Conservation (phyloP, 1,284 basidiomycete species). For the Erythrobasidium hasegawianum region DNA sequence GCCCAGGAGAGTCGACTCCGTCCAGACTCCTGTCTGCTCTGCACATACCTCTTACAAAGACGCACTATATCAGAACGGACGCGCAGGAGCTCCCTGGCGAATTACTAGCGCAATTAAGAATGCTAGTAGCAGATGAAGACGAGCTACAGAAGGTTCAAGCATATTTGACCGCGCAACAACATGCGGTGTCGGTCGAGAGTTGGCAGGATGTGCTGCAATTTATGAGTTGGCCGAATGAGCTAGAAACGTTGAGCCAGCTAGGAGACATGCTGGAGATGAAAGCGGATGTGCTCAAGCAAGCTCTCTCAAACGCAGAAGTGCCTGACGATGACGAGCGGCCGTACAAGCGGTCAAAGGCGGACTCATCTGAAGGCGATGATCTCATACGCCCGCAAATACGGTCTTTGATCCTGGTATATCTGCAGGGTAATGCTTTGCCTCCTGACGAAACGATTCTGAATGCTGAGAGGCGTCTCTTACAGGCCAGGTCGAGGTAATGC, state of each 20-base stretch:
- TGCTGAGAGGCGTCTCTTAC: no score
- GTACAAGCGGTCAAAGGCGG: slow-evolving; percentile 7
- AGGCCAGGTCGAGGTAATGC: slow-evolving; percentile 40
- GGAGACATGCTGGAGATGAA: slow-evolving; percentile 46
- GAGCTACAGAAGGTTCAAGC: slow-evolving; percentile 63
- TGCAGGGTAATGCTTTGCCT: slow-evolving; percentile 31
- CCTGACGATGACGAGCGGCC: neutral
- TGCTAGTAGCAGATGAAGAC: slow-evolving; percentile 42
- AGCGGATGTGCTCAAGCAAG: slow-evolving; percentile 8
- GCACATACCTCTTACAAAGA: slow-evolving; percentile 16
- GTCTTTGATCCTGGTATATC: slow-evolving; percentile 38
- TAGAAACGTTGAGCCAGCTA: slow-evolving; percentile 49
- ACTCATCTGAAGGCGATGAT: neutral
- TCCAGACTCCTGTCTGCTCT: slow-evolving; percentile 21
- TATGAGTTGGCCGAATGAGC: slow-evolving; percentile 42
- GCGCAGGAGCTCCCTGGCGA: slow-evolving; percentile 34
- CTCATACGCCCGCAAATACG: slow-evolving; percentile 25
- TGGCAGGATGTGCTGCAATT: slow-evolving; percentile 58
- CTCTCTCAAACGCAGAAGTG: neutral
- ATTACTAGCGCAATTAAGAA: slow-evolving; percentile 42
- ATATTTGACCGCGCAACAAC: slow-evolving; percentile 43
- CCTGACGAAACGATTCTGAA: no score
- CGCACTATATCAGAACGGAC: slow-evolving; percentile 17
- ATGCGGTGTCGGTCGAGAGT: slow-evolving; percentile 58
- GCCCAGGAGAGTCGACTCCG: slow-evolving; percentile 18